Conservation (phyloP, 495 filamentous ascomycete genomes). For the Aspergillus egyptiacus region DNA sequence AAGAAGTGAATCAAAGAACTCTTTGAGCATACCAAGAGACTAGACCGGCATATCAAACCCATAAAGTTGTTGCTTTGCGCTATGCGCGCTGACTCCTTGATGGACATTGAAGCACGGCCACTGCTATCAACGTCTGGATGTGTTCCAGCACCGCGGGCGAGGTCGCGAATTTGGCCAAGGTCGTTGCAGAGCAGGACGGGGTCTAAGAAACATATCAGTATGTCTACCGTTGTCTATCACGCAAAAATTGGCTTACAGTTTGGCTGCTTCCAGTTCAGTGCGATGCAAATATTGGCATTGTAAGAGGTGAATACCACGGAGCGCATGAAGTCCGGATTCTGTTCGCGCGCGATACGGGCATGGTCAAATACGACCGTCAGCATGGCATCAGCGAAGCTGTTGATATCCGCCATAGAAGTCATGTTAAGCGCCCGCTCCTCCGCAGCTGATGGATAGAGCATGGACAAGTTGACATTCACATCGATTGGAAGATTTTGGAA, state of each 20-base stretch:
- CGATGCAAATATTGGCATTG: slow-evolving; percentile 82
- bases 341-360: slow-evolving; percentile 66
- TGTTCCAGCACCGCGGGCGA: slow-evolving; percentile 38
- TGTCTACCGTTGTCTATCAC: not conserved
- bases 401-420: slow-evolving; percentile 73
- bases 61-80: slow-evolving; percentile 97
- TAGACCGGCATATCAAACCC: slow-evolving; percentile 85
- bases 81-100: slow-evolving; percentile 91
- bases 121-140: slow-evolving; percentile 50
- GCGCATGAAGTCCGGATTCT: slow-evolving; percentile 61
- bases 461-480: slow-evolving; percentile 80
- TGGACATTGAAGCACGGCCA: slow-evolving; percentile 66
- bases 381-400: slow-evolving; percentile 77
- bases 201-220: slow-evolving; percentile 41
- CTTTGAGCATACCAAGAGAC: slow-evolving; percentile 58
- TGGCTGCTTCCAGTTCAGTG: slow-evolving; percentile 97
- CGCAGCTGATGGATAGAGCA: slow-evolving; percentile 68
- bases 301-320: slow-evolving; percentile 90
- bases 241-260: slow-evolving; percentile 61
- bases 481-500: slow-evolving; percentile 64
- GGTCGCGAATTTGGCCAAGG: slow-evolving; percentile 55
- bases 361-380: slow-evolving; percentile 86
- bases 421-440: slow-evolving; percentile 65
- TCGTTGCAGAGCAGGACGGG: slow-evolving; percentile 94
- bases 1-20: not conserved